Evolutionary conservation across 208 protist species (phyloP).

Genomic region (Acanthamoeba healyi): DNA sequence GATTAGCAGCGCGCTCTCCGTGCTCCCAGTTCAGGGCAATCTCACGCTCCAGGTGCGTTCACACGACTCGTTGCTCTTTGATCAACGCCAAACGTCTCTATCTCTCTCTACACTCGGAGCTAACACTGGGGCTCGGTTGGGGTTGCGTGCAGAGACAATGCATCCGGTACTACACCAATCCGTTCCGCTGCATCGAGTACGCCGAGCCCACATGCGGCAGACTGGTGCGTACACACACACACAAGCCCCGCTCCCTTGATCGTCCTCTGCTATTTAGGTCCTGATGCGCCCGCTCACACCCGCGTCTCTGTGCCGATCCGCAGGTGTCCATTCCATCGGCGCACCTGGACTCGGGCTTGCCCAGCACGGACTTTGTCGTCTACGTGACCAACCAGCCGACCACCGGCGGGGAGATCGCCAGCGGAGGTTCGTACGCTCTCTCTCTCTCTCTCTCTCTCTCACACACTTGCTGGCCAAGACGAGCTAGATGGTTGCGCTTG

Average conservation of each 20-base stretch:
- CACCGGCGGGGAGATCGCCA: neutral
- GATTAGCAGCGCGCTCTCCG: conserved; percentile 3
- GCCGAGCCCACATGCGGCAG: conserved; percentile 10
- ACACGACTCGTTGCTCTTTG: neutral
- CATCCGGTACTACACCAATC: neutral
- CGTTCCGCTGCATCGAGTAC: conserved; percentile 57
- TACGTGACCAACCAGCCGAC: conserved; percentile 38
- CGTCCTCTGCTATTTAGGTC: neutral
- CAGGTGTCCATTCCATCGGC: neutral
- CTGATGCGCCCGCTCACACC: neutral
- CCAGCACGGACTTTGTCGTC: conserved; percentile 1
- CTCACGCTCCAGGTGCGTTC: conserved; percentile 1
- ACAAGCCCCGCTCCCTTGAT: neutral
- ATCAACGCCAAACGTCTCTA: neutral
- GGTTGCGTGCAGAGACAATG: conserved; percentile 41
- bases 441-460: too few species aligned
- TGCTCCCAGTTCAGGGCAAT: conserved; percentile 15
- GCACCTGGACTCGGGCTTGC: neutral
- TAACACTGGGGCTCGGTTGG: too few species aligned
- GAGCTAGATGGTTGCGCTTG: too few species aligned
- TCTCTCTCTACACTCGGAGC: too few species aligned
- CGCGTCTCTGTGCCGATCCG: neutral
- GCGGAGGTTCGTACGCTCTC: neutral
- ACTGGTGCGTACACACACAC: neutral
- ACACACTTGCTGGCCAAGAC: too few species aligned